phyloP scores from a whole-genome alignment of 352 stramenopile species.

The Phytophthora idaei region DNA sequence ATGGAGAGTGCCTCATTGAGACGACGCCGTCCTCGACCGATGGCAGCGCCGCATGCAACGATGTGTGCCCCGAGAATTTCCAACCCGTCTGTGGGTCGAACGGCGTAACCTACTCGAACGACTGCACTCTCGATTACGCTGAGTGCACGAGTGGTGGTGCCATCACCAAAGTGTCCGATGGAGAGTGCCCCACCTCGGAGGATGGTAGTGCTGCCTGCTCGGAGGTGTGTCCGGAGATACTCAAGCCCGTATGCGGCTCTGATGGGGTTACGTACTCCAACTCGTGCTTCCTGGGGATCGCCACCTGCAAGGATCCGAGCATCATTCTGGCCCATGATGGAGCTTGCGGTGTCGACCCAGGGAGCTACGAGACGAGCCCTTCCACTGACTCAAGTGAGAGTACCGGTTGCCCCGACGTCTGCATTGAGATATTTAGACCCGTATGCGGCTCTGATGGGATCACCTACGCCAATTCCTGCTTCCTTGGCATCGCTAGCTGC shows the following conservation, averaged over 20 bases:
- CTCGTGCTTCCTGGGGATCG: slow-evolving; percentile 33
- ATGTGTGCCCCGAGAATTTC: slow-evolving; percentile 42
- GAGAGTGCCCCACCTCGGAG: slow-evolving; percentile 19
- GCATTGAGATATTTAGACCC: slow-evolving; percentile 14
- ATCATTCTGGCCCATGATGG: slow-evolving; percentile 26
- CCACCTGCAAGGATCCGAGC: slow-evolving; percentile 33
- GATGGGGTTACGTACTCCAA: slow-evolving; percentile 50
- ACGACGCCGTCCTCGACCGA: slow-evolving; percentile 8
- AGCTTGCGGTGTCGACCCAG: not conserved
- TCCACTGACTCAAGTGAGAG: not conserved
- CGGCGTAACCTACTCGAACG: slow-evolving; percentile 43
- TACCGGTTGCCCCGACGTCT: slow-evolving; percentile 2
- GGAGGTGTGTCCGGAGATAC: slow-evolving; percentile 34
- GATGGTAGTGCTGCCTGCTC: slow-evolving; percentile 1
- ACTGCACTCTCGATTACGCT: slow-evolving; percentile 35
- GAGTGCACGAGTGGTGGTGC: slow-evolving; percentile 34
- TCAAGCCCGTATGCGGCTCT: slow-evolving; percentile 41
- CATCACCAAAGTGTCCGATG: slow-evolving; percentile 30
- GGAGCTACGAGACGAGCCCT: not conserved
- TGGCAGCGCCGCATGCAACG: slow-evolving; percentile 5
- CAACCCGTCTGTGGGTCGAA: slow-evolving; percentile 52
- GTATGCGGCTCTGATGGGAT: slow-evolving; percentile 12
- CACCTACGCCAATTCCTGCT: slow-evolving; percentile 18
- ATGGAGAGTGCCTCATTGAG: slow-evolving; percentile 9
- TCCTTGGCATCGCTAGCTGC: slow-evolving; percentile 35